phyloP scores from a whole-genome alignment of 257 asterid genomes.

The Orobanche coerulescens region DNA sequence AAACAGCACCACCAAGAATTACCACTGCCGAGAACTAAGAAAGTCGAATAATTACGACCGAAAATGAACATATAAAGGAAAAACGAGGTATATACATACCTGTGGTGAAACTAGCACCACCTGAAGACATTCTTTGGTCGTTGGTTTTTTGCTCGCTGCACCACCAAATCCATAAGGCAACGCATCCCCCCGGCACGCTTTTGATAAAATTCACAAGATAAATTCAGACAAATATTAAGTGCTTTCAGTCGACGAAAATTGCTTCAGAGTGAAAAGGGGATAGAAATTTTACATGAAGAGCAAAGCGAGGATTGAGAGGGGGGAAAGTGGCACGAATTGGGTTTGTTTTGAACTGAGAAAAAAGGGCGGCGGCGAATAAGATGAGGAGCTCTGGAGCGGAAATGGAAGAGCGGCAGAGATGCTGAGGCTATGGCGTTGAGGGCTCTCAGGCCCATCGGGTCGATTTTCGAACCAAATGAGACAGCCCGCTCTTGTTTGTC shows the following conservation, averaged over 20 bases:
- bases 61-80: too few species aligned
- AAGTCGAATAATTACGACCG: too few species aligned
- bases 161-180: too few species aligned
- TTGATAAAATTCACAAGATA: too few species aligned
- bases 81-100: too few species aligned
- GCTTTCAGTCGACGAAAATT: background rate
- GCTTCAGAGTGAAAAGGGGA: background rate
- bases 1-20: too few species aligned
- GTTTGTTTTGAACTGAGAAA: constrained; percentile 15
- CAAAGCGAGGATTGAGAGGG: constrained; percentile 28
- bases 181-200: too few species aligned
- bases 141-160: too few species aligned
- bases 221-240: too few species aligned
- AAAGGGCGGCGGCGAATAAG: constrained; percentile 31
- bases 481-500: constrained; percentile 15
- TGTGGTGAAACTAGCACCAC: too few species aligned
- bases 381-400: constrained; percentile 27
- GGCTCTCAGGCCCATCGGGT: constrained; percentile 43
- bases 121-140: too few species aligned
- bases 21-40: too few species aligned
- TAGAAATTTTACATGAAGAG: constrained; percentile 32
- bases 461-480: constrained; percentile 27
- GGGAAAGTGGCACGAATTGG: constrained; percentile 22
- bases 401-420: constrained; percentile 23
- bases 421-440: constrained; percentile 36